Percentiles rank a stretch among this genome's conserved stretches.
These are phyloP conservation scores for Phytophthora hibernalis DNA, from an alignment of 352 stramenopile genomes.

Conservation along the genomic window DNA sequence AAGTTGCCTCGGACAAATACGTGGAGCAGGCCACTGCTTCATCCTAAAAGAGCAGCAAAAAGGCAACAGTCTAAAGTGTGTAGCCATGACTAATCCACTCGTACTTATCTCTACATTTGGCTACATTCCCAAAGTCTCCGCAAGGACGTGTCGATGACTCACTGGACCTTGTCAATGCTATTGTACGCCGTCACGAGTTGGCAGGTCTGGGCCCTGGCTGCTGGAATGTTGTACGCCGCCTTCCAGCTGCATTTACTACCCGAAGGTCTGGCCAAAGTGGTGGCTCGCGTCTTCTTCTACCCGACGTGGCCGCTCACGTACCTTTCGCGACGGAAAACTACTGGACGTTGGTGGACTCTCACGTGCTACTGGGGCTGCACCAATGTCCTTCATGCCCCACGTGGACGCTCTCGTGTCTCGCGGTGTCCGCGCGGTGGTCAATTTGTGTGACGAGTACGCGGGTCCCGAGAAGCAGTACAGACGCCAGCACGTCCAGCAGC, in stretches of 20 bases:
- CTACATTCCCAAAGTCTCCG: conserved; percentile 7
- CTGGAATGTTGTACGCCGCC: conserved; percentile 61
- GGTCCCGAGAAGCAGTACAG: conserved; percentile 91
- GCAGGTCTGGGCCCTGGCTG: conserved; percentile 29
- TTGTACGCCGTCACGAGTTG: conserved; percentile 31
- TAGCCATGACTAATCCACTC: conserved; percentile 21
- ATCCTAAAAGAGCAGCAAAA: conserved; percentile 7
- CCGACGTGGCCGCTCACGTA: conserved; percentile 94
- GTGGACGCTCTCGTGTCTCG: conserved; percentile 80
- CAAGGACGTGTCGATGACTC: conserved; percentile 10
- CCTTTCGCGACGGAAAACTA: conserved; percentile 89
- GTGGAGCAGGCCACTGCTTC: conserved; percentile 49
- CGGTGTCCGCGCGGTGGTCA: conserved; percentile 92
- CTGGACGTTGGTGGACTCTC: conserved; percentile 92
- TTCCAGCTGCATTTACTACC: conserved; percentile 94
- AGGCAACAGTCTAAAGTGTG: not conserved
- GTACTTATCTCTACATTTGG: conserved; percentile 14
- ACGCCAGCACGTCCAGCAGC: conserved; percentile 87
- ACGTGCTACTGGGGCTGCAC: conserved; percentile 92
- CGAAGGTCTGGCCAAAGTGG: conserved; percentile 71
- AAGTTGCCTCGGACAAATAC: conserved; percentile 59
- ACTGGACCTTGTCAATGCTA: conserved; percentile 27
- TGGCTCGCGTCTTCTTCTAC: conserved; percentile 91
- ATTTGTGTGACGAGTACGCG: conserved; percentile 96
- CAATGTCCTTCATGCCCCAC: conserved; percentile 91